Percentiles rank a stretch among this genome's conserved stretches.
phyloP scores from a whole-genome alignment of 2,329 filamentous ascomycete genomes.

The Penicillium sp. region DNA sequence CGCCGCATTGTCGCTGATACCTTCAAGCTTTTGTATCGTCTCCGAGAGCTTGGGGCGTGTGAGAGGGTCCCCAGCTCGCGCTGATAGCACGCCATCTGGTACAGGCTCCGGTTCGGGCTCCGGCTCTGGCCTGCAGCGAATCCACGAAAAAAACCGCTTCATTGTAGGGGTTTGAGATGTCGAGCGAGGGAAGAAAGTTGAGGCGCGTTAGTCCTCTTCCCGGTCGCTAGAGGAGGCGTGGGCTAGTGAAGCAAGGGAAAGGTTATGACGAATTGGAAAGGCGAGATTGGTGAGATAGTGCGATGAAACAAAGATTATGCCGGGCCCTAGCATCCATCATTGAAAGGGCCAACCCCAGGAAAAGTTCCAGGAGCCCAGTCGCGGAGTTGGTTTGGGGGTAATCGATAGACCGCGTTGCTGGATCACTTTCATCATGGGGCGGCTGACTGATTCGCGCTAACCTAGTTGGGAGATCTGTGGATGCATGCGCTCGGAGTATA shows the following conservation, averaged over 20 bases:
- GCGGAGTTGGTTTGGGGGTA: constrained; percentile 7
- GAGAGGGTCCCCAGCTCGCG: not conserved
- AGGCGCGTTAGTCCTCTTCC: constrained; percentile 2
- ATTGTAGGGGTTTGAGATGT: constrained; percentile 5
- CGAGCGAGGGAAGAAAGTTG: not conserved
- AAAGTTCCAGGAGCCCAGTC: constrained; percentile 10
- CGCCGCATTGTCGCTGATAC: constrained; percentile 5
- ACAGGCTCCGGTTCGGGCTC: not conserved
- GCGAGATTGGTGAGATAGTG: not conserved
- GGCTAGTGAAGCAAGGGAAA: constrained; percentile 3
- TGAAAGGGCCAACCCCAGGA: constrained; percentile 15
- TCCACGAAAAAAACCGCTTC: constrained; percentile 11
- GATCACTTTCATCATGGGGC: constrained; percentile 12
- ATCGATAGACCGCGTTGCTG: constrained; percentile 7
- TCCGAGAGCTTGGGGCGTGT: not conserved
- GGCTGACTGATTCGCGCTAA: constrained; percentile 13
- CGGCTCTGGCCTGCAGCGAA: constrained; percentile 7
- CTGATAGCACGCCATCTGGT: not conserved
- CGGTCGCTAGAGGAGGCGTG: constrained; percentile 10
- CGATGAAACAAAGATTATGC: not conserved
- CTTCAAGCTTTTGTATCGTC: constrained; percentile 5
- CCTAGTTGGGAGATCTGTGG: constrained; percentile 4
- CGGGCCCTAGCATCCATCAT: constrained; percentile 21
- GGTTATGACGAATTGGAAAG: constrained; percentile 7
- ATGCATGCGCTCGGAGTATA: not conserved